Conservation (phyloP, 1,284 basidiomycete species). For the Leucoagaricus sp. region DNA sequence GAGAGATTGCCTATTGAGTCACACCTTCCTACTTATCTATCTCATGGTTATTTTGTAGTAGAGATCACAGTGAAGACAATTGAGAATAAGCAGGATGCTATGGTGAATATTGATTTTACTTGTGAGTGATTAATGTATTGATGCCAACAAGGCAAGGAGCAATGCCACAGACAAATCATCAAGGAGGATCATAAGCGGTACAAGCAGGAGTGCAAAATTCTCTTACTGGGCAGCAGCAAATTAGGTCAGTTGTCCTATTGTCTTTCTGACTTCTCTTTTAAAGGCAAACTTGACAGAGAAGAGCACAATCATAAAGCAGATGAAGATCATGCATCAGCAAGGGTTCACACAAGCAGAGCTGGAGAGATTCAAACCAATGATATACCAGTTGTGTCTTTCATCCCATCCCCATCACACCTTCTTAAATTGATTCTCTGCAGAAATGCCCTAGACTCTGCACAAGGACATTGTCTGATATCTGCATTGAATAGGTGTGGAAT, state of each 20-base stretch:
- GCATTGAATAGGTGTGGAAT: neutral
- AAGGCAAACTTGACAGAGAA: slow-evolving; percentile 83
- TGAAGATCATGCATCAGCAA: slow-evolving; percentile 98
- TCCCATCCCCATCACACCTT: neutral
- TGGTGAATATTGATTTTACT: too few relatives aligned
- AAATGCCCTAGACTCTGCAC: too few relatives aligned
- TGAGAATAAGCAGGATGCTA: too few relatives aligned
- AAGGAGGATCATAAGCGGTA: slow-evolving; percentile 76
- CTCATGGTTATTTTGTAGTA: slow-evolving; percentile 97
- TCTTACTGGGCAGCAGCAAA: slow-evolving; percentile 77
- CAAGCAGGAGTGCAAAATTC: slow-evolving; percentile 92
- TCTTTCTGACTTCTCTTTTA: slow-evolving; percentile 22
- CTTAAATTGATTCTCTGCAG: neutral
- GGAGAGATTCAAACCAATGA: slow-evolving; percentile 67
- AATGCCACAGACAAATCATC: too few relatives aligned
- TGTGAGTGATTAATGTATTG: too few relatives aligned
- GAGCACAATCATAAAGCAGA: slow-evolving; percentile 96
- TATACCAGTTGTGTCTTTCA: neutral
- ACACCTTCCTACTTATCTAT: slow-evolving; percentile 81
- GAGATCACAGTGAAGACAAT: slow-evolving; percentile 99
- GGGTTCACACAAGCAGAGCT: slow-evolving; percentile 87
- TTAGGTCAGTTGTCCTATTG: too few relatives aligned
- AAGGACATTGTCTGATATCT: too few relatives aligned
- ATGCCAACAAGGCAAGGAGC: too few relatives aligned
- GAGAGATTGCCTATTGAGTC: slow-evolving; percentile 98